Evolutionary conservation across 2,329 filamentous ascomycete species (phyloP).

Genomic region (Aaosphaeria pasadenensis): DNA sequence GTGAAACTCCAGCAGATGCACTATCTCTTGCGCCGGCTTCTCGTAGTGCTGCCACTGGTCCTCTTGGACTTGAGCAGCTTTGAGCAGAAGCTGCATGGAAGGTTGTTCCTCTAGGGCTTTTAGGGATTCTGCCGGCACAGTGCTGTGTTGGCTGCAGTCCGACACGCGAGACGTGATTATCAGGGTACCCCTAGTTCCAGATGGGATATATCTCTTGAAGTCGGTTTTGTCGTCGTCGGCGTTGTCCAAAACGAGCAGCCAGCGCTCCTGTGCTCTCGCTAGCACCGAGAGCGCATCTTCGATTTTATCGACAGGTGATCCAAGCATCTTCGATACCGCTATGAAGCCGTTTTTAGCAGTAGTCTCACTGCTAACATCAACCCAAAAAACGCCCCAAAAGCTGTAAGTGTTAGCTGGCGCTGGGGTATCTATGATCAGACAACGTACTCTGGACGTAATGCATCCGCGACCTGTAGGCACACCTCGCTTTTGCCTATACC

Average conservation of each 20-base stretch:
- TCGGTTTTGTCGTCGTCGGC: slow-evolving; percentile 15
- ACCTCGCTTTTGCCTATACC: slow-evolving; percentile 33
- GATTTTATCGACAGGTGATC: slow-evolving; percentile 7
- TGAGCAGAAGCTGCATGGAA: slow-evolving; percentile 13
- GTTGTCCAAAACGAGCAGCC: slow-evolving; percentile 24
- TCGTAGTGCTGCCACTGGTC: slow-evolving; percentile 1
- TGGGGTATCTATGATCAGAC: neutral
- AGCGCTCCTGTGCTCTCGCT: slow-evolving; percentile 9
- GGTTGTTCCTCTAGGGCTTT: slow-evolving; percentile 8
- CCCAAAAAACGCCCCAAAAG: slow-evolving; percentile 33
- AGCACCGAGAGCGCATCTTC: slow-evolving; percentile 12
- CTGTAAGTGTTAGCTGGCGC: slow-evolving; percentile 10
- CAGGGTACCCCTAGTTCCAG: slow-evolving; percentile 9
- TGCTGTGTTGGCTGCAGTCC: slow-evolving; percentile 10
- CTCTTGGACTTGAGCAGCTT: slow-evolving; percentile 6
- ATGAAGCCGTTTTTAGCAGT: slow-evolving; percentile 21
- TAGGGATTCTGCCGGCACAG: slow-evolving; percentile 7
- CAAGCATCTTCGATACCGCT: slow-evolving; percentile 15
- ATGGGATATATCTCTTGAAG: slow-evolving; percentile 15
- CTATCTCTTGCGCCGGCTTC: slow-evolving; percentile 7
- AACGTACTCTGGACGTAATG: slow-evolving; percentile 18
- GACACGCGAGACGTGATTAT: slow-evolving; percentile 18
- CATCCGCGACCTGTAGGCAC: slow-evolving; percentile 21
- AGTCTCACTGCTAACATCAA: slow-evolving; percentile 19
- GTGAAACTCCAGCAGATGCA: slow-evolving; percentile 13